Percentiles rank a stretch among this genome's conserved stretches.
phyloP scores from a whole-genome alignment of 2,329 filamentous ascomycete genomes.

The Alternaria viburni region DNA sequence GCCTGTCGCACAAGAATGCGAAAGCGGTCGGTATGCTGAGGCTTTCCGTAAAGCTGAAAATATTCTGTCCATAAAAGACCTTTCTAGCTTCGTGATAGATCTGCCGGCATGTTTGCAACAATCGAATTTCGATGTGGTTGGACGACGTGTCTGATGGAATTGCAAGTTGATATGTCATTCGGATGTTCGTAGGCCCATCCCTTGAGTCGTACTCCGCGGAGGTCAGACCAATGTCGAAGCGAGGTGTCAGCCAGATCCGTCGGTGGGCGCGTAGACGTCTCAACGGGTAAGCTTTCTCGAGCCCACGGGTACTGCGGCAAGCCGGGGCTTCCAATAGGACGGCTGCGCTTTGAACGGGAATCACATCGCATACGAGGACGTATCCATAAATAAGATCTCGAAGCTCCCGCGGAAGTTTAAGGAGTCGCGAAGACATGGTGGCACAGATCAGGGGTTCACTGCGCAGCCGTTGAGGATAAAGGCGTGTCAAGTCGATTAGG shows the following conservation, averaged over 20 bases:
- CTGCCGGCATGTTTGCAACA: conserved; percentile 28
- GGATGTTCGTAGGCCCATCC: conserved; percentile 13
- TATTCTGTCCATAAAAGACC: conserved; percentile 31
- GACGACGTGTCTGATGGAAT: background rate
- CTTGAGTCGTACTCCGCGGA: conserved; percentile 3
- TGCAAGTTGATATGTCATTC: conserved; percentile 31
- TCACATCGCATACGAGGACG: conserved; percentile 20
- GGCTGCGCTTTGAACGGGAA: conserved; percentile 22
- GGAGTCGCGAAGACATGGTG: conserved; percentile 13
- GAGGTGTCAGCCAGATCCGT: conserved; percentile 23
- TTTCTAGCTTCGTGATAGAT: conserved; percentile 28
- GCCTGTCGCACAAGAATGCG: conserved; percentile 29
- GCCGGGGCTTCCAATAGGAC: conserved; percentile 1
- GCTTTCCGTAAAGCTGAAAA: conserved; percentile 28
- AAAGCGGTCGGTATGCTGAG: conserved; percentile 32
- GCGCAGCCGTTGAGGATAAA: background rate
- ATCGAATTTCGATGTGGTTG: conserved; percentile 8
- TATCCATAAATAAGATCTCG: conserved; percentile 29
- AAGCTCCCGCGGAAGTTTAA: conserved; percentile 27
- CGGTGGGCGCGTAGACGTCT: conserved; percentile 9
- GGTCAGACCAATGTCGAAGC: conserved; percentile 21
- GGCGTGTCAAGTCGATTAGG: background rate
- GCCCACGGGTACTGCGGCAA: conserved; percentile 2
- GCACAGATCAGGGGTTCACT: background rate
- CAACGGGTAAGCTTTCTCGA: conserved; percentile 16